These are phyloP conservation scores for Dicorynia guianensis DNA, from an alignment of 306 rosid genomes.

Conservation along the genomic window DNA sequence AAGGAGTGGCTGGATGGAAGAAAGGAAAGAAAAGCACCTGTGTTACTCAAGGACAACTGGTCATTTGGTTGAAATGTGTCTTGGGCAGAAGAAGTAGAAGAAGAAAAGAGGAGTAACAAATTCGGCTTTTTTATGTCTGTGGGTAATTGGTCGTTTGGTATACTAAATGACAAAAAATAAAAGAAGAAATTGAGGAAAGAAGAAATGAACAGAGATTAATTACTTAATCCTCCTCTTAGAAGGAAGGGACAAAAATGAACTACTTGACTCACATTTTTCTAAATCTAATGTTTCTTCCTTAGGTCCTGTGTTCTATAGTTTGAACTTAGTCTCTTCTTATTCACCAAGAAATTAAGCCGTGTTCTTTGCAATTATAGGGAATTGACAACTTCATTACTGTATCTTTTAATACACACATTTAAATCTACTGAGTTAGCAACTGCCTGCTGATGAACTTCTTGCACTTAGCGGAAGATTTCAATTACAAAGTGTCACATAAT, in stretches of 20 bases:
- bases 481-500: neutral
- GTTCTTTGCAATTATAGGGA: neutral
- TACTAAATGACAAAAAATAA: neutral
- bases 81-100: neutral
- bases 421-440: neutral
- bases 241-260: neutral
- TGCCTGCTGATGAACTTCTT: neutral
- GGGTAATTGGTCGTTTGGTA: neutral
- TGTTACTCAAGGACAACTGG: neutral
- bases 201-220: neutral
- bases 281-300: neutral
- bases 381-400: neutral
- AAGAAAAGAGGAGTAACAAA: neutral
- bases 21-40: no score
- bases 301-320: slow-evolving; percentile 5
- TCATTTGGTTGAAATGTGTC: slow-evolving; percentile 8
- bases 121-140: neutral
- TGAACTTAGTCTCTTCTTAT: neutral
- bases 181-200: neutral
- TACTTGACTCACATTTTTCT: neutral
- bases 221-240: neutral
- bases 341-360: slow-evolving; percentile 6
- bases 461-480: neutral
- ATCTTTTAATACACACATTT: neutral
- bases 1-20: no score